phyloP scores from a whole-genome alignment of 78 protist species.

The Emiliania huxleyi region DNA sequence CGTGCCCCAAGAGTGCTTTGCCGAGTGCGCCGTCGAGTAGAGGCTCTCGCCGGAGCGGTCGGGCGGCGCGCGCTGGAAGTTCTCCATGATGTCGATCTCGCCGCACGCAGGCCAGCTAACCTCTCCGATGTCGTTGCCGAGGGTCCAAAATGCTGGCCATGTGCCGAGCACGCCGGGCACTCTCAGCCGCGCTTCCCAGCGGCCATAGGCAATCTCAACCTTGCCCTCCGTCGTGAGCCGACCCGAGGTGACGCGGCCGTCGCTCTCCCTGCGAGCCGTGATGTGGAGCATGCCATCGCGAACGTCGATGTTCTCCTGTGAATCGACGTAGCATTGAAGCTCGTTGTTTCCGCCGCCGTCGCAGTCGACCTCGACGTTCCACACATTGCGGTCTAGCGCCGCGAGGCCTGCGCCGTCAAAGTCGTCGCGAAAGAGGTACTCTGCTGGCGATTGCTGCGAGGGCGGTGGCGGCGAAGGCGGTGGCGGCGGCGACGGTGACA shows the following conservation, averaged over 20 bases:
- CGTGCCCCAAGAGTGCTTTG: neutral
- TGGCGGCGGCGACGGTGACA: too few species aligned
- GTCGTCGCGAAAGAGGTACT: too few species aligned
- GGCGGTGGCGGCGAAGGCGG: too few species aligned
- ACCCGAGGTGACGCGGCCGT: neutral
- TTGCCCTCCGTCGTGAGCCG: neutral
- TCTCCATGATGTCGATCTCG: neutral
- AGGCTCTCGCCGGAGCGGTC: too few species aligned
- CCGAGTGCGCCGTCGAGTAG: neutral
- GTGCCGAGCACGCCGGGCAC: neutral
- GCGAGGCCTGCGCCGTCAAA: neutral
- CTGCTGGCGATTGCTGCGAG: too few species aligned
- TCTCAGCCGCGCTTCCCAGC: neutral
- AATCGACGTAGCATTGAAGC: neutral
- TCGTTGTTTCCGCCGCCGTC: neutral
- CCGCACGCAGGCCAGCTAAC: neutral
- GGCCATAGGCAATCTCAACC: neutral
- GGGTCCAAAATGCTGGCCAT: neutral
- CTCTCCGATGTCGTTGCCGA: neutral
- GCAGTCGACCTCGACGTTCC: slow-evolving; percentile 1
- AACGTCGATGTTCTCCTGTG: neutral
- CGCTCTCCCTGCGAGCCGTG: neutral
- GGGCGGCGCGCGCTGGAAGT: neutral
- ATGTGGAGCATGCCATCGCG: neutral
- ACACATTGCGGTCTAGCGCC: neutral